These are phyloP conservation scores for Adansonia rubrostipa DNA, from an alignment of 441 rosid species.

Conservation along the genomic window DNA sequence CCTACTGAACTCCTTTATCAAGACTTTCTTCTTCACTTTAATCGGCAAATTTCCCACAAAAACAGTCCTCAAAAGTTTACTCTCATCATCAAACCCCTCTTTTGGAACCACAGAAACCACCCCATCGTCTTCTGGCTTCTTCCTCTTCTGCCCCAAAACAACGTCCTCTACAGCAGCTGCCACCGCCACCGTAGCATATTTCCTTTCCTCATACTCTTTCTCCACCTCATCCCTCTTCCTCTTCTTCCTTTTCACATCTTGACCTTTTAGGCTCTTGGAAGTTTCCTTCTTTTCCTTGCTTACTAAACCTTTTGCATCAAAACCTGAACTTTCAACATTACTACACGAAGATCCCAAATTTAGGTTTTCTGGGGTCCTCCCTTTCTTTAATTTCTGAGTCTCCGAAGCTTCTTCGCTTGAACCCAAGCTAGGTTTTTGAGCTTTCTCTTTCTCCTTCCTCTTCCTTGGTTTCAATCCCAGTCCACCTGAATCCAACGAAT, in stretches of 20 bases:
- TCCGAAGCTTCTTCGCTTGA: constrained; percentile 21
- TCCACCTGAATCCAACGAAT: constrained; percentile 20
- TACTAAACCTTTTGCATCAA: constrained; percentile 22
- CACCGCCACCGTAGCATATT: constrained; percentile 48
- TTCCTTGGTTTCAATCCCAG: constrained; percentile 34
- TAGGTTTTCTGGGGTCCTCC: constrained; percentile 9
- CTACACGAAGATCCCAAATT: constrained; percentile 1
- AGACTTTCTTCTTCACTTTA: constrained; percentile 77
- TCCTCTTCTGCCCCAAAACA: constrained; percentile 85
- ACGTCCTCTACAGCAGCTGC: constrained; percentile 21
- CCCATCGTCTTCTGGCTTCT: constrained; percentile 55
- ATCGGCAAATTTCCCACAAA: constrained; percentile 91
- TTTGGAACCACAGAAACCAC: constrained; percentile 51
- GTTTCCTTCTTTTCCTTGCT: constrained; percentile 23
- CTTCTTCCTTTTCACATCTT: constrained; percentile 54
- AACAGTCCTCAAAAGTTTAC: constrained; percentile 84
- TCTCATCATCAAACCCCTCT: constrained; percentile 89
- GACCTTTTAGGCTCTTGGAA: background rate
- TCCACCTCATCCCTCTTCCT: constrained; percentile 95
- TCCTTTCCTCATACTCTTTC: constrained; percentile 69
- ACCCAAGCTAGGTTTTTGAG: constrained; percentile 21
- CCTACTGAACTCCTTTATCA: constrained; percentile 73
- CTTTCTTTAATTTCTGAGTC: constrained; percentile 42
- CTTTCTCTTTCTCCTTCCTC: constrained; percentile 35
- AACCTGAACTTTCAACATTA: constrained; percentile 19